These are phyloP conservation scores for Globisporangium polare DNA, from an alignment of 352 stramenopile species.

Conservation along the genomic window DNA sequence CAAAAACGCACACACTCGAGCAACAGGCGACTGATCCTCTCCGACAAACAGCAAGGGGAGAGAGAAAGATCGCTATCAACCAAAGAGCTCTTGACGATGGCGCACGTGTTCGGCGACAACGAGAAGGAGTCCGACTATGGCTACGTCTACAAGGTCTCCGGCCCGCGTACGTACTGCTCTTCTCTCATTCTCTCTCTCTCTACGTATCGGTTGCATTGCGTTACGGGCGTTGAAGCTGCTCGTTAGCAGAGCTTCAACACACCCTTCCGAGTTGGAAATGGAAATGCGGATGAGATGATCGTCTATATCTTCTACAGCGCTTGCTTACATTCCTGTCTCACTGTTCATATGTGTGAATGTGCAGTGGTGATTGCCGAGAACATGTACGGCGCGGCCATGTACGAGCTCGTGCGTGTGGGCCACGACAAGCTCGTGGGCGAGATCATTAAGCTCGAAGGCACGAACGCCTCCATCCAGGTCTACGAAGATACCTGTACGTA, in stretches of 20 bases:
- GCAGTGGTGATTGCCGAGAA: conserved; percentile 98
- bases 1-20: background rate
- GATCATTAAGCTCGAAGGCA: conserved; percentile 99
- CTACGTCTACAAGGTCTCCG: conserved; percentile 99
- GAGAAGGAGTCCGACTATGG: conserved; percentile 95
- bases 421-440: conserved; percentile 99
- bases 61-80: conserved; percentile 40
- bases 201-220: background rate
- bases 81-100: conserved; percentile 33
- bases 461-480: conserved; percentile 99
- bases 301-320: background rate
- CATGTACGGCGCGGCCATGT: conserved; percentile 99
- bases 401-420: conserved; percentile 95
- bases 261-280: background rate
- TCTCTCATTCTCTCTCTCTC: background rate
- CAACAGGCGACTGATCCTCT: background rate
- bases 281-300: background rate
- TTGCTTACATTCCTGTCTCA: background rate
- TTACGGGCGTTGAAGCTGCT: background rate
- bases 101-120: conserved; percentile 82
- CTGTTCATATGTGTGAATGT: background rate
- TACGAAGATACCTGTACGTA: conserved; percentile 96
- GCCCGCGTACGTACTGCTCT: conserved; percentile 80
- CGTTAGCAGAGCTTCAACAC: background rate
- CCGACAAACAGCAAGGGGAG: conserved; percentile 11